A percentile compares a stretch with the other conserved stretches of the same genome.
Evolutionary conservation across 2,329 filamentous ascomycete genomes (phyloP).

Genomic region (Fusarium sp.): DNA sequence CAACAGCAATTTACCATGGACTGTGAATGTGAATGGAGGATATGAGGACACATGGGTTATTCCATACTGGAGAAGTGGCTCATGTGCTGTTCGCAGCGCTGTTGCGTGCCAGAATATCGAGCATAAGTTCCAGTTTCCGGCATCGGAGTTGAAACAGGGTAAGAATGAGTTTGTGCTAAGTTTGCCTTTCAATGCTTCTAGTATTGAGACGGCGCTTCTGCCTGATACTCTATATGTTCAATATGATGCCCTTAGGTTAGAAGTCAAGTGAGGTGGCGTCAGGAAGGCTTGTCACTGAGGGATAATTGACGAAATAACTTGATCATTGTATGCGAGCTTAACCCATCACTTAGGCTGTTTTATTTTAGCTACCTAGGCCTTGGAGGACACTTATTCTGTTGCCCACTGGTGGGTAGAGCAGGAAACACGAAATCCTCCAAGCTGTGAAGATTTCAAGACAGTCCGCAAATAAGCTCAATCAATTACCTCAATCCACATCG

Average conservation of each 20-base stretch:
- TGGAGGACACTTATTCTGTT: no score
- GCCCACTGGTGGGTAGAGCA: no score
- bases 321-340: no score
- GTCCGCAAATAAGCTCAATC: no score
- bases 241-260: constrained; percentile 71
- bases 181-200: constrained; percentile 68
- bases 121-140: constrained; percentile 67
- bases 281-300: background rate
- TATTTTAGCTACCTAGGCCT: no score
- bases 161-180: constrained; percentile 67
- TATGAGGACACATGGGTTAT: constrained; percentile 65
- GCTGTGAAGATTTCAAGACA: no score
- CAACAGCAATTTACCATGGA: constrained; percentile 38
- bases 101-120: constrained; percentile 70
- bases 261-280: constrained; percentile 52
- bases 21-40: constrained; percentile 51
- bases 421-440: no score
- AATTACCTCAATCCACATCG: no score
- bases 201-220: constrained; percentile 67
- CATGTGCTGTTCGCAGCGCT: constrained; percentile 68
- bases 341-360: no score
- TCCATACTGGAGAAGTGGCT: constrained; percentile 56
- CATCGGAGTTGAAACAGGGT: constrained; percentile 57
- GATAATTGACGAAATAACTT: no score
- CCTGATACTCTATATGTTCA: constrained; percentile 68